These are phyloP conservation scores for Vicia sativa DNA, from an alignment of 306 rosid species.

Conservation along the genomic window DNA sequence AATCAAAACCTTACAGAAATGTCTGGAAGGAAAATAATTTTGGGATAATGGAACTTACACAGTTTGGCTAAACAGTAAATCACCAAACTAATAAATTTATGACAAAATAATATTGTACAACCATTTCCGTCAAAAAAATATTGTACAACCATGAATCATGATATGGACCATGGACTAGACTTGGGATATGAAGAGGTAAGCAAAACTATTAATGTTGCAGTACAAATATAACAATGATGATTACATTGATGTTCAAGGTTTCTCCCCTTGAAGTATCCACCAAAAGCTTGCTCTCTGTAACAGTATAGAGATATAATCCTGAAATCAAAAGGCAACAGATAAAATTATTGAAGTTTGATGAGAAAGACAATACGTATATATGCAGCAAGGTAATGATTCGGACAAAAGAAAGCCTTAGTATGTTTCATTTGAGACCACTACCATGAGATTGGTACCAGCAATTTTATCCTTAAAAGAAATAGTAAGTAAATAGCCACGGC, in stretches of 20 bases:
- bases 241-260: constrained; percentile 73
- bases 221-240: constrained; percentile 25
- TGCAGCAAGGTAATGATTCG: constrained; percentile 14
- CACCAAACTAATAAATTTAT: constrained; percentile 24
- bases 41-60: constrained; percentile 20
- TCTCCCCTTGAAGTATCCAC: constrained; percentile 94
- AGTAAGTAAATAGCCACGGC: constrained; percentile 17
- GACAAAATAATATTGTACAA: constrained; percentile 24
- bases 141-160: constrained; percentile 24
- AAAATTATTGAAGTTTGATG: constrained; percentile 16
- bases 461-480: constrained; percentile 17
- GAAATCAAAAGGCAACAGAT: constrained; percentile 42
- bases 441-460: neutral
- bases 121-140: constrained; percentile 27
- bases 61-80: constrained; percentile 19
- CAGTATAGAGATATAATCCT: constrained; percentile 73
- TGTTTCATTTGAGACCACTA: constrained; percentile 14
- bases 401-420: constrained; percentile 21
- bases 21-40: neutral
- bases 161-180: constrained; percentile 20
- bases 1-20: constrained; percentile 6
- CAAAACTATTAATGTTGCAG: constrained; percentile 24
- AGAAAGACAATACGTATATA: neutral
- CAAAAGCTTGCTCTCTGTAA: constrained; percentile 74
- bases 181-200: constrained; percentile 19